These are phyloP conservation scores for Hanseniaspora lachancei DNA, from an alignment of 805 yeast genomes.

Conservation along the genomic window DNA sequence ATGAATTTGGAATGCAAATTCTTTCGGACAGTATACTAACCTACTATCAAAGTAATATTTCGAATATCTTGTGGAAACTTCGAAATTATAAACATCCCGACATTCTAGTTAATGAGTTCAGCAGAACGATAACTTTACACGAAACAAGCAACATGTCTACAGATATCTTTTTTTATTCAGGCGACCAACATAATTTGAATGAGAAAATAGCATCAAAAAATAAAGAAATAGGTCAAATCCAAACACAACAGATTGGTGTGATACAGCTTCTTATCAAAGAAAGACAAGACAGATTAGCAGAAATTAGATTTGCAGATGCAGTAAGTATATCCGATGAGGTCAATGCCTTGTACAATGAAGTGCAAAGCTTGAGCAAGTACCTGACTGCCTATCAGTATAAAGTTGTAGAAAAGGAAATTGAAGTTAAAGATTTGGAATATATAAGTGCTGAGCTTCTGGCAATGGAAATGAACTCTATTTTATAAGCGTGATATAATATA, in stretches of 20 bases:
- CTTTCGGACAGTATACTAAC: neutral
- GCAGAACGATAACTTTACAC: slow-evolving; percentile 8
- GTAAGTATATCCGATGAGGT: slow-evolving; percentile 1
- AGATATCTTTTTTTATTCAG: slow-evolving; percentile 2
- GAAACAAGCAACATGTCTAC: neutral
- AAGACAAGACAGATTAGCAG: neutral
- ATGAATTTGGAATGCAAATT: neutral
- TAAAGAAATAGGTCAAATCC: neutral
- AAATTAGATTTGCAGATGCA: slow-evolving; percentile 4
- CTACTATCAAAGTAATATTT: neutral
- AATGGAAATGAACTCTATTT: slow-evolving; percentile 8
- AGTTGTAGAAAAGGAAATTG: slow-evolving; percentile 3
- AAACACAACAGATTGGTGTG: neutral
- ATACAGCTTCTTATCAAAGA: neutral
- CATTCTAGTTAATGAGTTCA: slow-evolving; percentile 4
- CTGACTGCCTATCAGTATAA: neutral
- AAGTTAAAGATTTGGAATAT: slow-evolving; percentile 4
- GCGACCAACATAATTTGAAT: neutral
- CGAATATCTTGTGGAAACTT: slow-evolving; percentile 3
- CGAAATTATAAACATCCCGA: slow-evolving; percentile 1
- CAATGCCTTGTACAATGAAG: neutral
- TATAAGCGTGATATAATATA: neutral
- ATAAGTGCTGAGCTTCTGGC: slow-evolving; percentile 8
- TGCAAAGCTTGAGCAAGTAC: neutral
- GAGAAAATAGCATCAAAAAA: neutral